Evolutionary conservation across 1,284 basidiomycete genomes (phyloP).

Genomic region (Austropuccinia psidii): DNA sequence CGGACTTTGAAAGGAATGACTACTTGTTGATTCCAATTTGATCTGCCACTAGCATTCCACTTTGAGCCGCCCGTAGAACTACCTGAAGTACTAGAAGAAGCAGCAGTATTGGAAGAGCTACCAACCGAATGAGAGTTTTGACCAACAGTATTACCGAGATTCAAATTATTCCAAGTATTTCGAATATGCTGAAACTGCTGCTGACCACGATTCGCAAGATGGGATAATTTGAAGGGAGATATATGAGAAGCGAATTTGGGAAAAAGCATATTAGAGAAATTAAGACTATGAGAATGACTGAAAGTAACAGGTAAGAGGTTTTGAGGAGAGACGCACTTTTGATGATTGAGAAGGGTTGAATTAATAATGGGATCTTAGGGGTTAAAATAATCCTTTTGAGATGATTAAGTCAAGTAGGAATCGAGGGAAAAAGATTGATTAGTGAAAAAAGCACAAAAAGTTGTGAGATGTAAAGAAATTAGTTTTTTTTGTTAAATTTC

Average conservation of each 20-base stretch:
- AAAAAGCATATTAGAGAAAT: constrained; percentile 19
- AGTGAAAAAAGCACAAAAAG: no score
- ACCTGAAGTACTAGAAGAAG: constrained; percentile 18
- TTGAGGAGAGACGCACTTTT: no score
- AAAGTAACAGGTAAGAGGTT: no score
- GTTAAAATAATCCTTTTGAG: no score
- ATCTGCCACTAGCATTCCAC: constrained; percentile 32
- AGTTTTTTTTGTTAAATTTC: no score
- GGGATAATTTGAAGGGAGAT: constrained; percentile 35
- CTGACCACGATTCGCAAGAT: constrained; percentile 33
- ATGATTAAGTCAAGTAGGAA: no score
- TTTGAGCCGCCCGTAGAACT: constrained; percentile 19
- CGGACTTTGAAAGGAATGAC: background rate
- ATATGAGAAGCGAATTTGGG: constrained; percentile 31
- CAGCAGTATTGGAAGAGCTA: background rate
- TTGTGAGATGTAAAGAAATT: no score
- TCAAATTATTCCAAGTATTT: constrained; percentile 28
- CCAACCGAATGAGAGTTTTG: constrained; percentile 17
- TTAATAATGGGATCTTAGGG: no score
- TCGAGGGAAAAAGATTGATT: no score
- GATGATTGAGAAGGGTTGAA: no score
- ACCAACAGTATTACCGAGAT: constrained; percentile 20
- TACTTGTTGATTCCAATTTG: constrained; percentile 35
- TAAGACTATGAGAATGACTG: no score
- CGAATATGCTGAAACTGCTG: constrained; percentile 24